phyloP scores from a whole-genome alignment of 2,329 filamentous ascomycete species.

The Sarocladium strictum region DNA sequence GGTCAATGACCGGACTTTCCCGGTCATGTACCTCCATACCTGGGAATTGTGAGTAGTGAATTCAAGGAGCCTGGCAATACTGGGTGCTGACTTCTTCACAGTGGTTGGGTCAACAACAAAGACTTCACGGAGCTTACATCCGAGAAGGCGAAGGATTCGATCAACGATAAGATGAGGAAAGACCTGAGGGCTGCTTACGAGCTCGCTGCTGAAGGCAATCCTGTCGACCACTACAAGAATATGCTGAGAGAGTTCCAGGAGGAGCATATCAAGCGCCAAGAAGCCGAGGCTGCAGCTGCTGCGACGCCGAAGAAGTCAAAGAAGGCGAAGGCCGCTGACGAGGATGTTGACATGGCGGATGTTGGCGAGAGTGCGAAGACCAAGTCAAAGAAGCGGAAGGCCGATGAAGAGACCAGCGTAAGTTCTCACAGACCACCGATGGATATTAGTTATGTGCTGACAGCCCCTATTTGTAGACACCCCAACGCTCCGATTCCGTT shows the following conservation, averaged over 20 bases:
- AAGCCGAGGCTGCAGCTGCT: conserved; percentile 37
- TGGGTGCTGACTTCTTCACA: conserved; percentile 30
- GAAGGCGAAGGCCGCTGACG: conserved; percentile 45
- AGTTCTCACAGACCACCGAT: conserved; percentile 12
- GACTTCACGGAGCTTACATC: conserved; percentile 73
- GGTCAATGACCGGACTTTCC: conserved; percentile 77
- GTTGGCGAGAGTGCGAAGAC: conserved; percentile 60
- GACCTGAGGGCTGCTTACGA: conserved; percentile 71
- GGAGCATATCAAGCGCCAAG: conserved; percentile 48
- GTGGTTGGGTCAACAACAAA: conserved; percentile 86
- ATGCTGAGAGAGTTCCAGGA: conserved; percentile 67
- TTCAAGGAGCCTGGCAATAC: not conserved
- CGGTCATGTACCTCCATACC: conserved; percentile 89
- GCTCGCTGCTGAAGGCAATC: conserved; percentile 71
- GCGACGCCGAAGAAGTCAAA: conserved; percentile 35
- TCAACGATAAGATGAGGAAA: conserved; percentile 76
- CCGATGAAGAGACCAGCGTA: conserved; percentile 63
- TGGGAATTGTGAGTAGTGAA: conserved; percentile 87
- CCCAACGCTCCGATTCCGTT: conserved; percentile 53
- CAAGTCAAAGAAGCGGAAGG: conserved; percentile 72
- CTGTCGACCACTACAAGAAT: conserved; percentile 76
- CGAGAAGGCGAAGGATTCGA: conserved; percentile 60
- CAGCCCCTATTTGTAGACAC: conserved; percentile 34
- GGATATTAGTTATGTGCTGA: not conserved
- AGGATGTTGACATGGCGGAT: conserved; percentile 58